Base-by-base conservation (phyloP, 2,329 filamentous ascomycete species). In the Epichloe sp. region DNA sequence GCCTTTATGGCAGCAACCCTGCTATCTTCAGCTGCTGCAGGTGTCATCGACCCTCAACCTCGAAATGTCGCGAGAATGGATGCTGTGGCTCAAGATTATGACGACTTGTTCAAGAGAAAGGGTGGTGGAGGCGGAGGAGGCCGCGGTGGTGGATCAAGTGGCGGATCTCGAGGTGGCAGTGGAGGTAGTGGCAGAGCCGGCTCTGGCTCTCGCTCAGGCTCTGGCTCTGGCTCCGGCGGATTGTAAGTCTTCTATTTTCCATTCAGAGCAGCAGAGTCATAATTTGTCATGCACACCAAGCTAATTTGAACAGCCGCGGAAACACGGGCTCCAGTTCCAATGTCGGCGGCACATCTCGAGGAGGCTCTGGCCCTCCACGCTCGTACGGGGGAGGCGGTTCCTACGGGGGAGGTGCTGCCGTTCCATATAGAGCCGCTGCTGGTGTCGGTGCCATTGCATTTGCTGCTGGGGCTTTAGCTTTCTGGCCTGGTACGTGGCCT, bases 401-500 rank as follows among this genome's bases (percentile, higher is more conserved):
- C 64, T 89, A 88, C 60, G 76, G 77, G 84, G 84, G 84, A 47
- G 86, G 86, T 47, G 75, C 80, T 0, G 54, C 69, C 3, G 61
- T 63, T 0, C 84, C 86, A 2, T 91, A 86, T 66, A 54, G 59
- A 2, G 57, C 72, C 1, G 64, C 71, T 3, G 73, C 75, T 3
- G 74, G 85, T 38, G 63, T 79, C 31, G 67, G 70, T 0, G 72
- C 79, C 15, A 64, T 80, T 46, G 63, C 80, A 21, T 66, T 84
- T 3, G 60, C 74, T 3, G 73, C 70, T 3, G 63, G 67, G 11
- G 66, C 70, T 2, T 60, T 85, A 10, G 70, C 71, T 21, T 75
- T 84, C 64, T 83, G 83, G 74, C 78, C 82, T 1, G 82, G 80
- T 3, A 53, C 79, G 38, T 88, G 83, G 80, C 68, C 82, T 8